Evolutionary conservation across 257 asterid genomes (phyloP).

Genomic region (Rauvolfia tetraphylla): DNA sequence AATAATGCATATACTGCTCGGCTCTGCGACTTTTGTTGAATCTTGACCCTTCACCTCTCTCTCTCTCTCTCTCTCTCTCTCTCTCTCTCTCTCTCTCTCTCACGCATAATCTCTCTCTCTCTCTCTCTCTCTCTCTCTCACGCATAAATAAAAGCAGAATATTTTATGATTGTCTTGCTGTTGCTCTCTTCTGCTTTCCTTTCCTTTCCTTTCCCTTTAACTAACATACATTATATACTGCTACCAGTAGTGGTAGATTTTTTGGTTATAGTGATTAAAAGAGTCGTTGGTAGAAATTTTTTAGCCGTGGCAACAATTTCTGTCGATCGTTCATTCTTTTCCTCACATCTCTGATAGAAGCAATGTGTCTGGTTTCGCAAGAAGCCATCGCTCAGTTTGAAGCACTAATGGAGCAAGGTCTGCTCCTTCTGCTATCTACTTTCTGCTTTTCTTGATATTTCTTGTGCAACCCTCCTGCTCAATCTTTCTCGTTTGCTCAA

Average conservation of each 20-base stretch:
- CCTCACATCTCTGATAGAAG: not conserved
- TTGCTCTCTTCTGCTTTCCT: too few relatives aligned
- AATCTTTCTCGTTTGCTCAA: conserved; percentile 5
- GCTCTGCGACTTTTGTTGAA: not conserved
- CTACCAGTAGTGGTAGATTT: too few relatives aligned
- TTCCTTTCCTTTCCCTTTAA: too few relatives aligned
- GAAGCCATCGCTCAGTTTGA: conserved; percentile 45
- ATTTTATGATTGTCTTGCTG: too few relatives aligned
- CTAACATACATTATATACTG: too few relatives aligned
- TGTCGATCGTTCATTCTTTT: not conserved
- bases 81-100: not conserved
- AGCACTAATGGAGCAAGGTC: conserved; percentile 53
- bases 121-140: too few relatives aligned
- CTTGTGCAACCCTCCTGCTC: conserved; percentile 3
- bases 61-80: not conserved
- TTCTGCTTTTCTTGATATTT: not conserved
- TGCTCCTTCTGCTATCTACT: not conserved
- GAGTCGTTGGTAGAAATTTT: too few relatives aligned
- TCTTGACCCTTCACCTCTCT: not conserved
- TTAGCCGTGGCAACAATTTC: too few relatives aligned
- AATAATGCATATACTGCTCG: not conserved
- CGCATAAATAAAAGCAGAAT: too few relatives aligned
- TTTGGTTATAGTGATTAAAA: too few relatives aligned
- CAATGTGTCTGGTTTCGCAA: conserved; percentile 9
- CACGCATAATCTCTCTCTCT: too few relatives aligned